These are phyloP conservation scores for Candida corydali DNA, from an alignment of 805 yeast genomes.

Conservation along the genomic window DNA sequence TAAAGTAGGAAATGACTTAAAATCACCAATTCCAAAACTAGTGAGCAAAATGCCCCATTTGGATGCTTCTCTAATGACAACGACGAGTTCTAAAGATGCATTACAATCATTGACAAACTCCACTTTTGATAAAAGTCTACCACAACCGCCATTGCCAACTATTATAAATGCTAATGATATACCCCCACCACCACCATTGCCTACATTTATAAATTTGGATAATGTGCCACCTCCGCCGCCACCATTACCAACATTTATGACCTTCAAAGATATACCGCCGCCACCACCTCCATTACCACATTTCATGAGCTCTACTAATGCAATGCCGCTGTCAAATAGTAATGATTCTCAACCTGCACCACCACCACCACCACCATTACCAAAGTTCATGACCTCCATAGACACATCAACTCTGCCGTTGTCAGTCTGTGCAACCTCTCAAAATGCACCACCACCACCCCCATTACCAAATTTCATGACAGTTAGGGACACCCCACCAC, in stretches of 20 bases:
- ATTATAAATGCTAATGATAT: constrained; percentile 7
- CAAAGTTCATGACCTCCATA: constrained; percentile 7
- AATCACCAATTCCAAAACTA: no score
- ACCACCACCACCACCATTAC: constrained; percentile 14
- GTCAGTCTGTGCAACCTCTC: no score
- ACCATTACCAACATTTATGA: constrained; percentile 13
- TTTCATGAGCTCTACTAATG: no score
- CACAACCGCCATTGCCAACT: constrained; percentile 14
- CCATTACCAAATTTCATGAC: background rate
- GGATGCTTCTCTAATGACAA: no score
- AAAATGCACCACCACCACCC: constrained; percentile 1
- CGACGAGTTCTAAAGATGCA: no score
- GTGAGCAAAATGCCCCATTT: no score
- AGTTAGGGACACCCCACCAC: constrained; percentile 6
- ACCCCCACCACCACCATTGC: constrained; percentile 14
- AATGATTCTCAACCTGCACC: constrained; percentile 11
- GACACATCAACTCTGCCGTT: no score
- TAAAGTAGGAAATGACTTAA: no score
- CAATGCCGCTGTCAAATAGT: constrained; percentile 6
- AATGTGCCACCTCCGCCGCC: constrained; percentile 12
- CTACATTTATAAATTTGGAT: constrained; percentile 7
- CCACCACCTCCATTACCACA: constrained; percentile 14
- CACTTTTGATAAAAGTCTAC: constrained; percentile 6
- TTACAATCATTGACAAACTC: no score
- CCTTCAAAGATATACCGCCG: constrained; percentile 4